Evolutionary conservation across 305 asterid species (phyloP), one percentile per base, ranked within the genome.

Genomic region (Ilex paraguariensis): DNA sequence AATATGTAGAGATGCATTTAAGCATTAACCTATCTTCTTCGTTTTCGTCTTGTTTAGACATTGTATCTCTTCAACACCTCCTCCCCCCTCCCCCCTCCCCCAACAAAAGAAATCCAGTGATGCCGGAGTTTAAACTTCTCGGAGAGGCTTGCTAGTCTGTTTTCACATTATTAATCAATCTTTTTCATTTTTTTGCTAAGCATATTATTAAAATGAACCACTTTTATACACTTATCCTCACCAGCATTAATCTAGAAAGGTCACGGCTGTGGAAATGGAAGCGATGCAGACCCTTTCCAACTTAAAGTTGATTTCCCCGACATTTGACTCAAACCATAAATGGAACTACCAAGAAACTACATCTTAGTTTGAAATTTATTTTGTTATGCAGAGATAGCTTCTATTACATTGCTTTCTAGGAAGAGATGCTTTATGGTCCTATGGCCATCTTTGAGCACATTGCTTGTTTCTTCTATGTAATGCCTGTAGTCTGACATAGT

Each of bases 401-500:
- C 52, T 46, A 7, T 10, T 6, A 17, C 3, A 15, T 14, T 52
- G 56, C 31, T 14, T 17, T 52, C 56, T 52, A 52, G 11, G 3
- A 52, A 14, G 31, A n/a, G 28, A 16, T 52, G 11, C 5, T n/a
- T 15, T 4, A n/a, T 10, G 56, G 56, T 49, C 16, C 16, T 49
- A n/a, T 12, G 53, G 16, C 53, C 9, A 36, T 36, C 42, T 36
- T 36, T 8, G 7, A 36, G 42, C 42, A 36, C 0, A 36, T 4
- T 36, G 7, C 6, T 36, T 36, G 6, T 36, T 4, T 36, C 42
- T 4, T 36, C 9, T 4, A 36, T 36, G 42, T n/a, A 49, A n/a
- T 53, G 48, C 46, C 42, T 60, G 50, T 56, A 52, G 54, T 36
- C 28, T 63, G 55, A 44, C 12, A 54, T 50, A 62, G 21, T 62